These are phyloP conservation scores for Pythium sp. DNA, from an alignment of 352 stramenopile species.

Conservation along the genomic window DNA sequence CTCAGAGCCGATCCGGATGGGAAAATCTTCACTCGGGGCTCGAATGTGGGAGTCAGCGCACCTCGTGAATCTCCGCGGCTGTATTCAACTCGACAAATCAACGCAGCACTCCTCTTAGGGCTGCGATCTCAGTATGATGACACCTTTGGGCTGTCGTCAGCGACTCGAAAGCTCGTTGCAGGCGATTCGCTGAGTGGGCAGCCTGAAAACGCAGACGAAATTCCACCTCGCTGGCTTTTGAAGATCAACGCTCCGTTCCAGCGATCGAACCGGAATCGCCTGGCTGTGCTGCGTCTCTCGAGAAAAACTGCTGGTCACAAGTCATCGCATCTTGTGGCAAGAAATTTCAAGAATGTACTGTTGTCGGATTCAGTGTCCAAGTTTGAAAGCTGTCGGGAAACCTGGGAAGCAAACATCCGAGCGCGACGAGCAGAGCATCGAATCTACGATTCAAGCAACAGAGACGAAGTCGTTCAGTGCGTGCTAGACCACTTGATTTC, in stretches of 20 bases:
- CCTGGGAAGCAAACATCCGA: constrained; percentile 43
- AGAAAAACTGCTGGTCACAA: constrained; percentile 32
- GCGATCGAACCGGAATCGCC: constrained; percentile 47
- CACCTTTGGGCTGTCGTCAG: constrained; percentile 53
- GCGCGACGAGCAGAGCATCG: constrained; percentile 23
- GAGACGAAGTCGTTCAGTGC: constrained; percentile 43
- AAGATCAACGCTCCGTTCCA: constrained; percentile 56
- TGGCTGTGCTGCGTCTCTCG: constrained; percentile 37
- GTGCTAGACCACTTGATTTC: constrained; percentile 53
- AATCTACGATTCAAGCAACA: constrained; percentile 27
- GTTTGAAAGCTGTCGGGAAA: constrained; percentile 48
- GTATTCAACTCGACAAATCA: constrained; percentile 41
- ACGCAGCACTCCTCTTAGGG: constrained; percentile 47
- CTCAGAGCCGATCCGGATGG: constrained; percentile 15
- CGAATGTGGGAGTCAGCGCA: not conserved
- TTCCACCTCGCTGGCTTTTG: constrained; percentile 58
- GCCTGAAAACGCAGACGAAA: constrained; percentile 1
- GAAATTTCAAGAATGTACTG: constrained; percentile 41
- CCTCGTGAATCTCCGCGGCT: constrained; percentile 12
- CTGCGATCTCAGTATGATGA: constrained; percentile 60
- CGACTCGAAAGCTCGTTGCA: constrained; percentile 23
- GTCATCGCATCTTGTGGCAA: constrained; percentile 44
- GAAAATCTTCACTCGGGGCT: not conserved
- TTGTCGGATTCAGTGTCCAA: constrained; percentile 22
- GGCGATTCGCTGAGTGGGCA: not conserved